A percentile compares a stretch with the other conserved stretches of the same genome.
These are phyloP conservation scores for Jasminum sambac DNA, from an alignment of 257 asterid genomes.

Conservation along the genomic window DNA sequence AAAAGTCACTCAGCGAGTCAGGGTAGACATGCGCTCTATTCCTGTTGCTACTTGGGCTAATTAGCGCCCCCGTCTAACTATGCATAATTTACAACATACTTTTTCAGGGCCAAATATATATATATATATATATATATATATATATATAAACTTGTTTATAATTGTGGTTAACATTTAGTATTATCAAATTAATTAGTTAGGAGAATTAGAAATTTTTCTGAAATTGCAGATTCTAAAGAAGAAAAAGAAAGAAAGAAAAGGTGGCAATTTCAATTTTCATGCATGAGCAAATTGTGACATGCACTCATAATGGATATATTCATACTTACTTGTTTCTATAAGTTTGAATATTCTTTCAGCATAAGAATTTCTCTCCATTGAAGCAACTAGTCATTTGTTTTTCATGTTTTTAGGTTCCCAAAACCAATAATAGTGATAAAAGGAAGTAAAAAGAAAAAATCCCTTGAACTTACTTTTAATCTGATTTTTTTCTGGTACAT, in stretches of 20 bases:
- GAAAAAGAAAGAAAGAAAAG: neutral
- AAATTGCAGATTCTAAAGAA: neutral
- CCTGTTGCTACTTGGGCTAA: too few species aligned
- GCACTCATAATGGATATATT: constrained; percentile 3
- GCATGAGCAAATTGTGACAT: neutral
- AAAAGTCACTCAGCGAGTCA: too few species aligned
- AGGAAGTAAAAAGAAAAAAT: neutral
- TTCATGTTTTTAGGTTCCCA: neutral
- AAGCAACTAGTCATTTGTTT: neutral
- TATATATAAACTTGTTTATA: too few species aligned
- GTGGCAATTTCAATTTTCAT: neutral
- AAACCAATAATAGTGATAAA: neutral
- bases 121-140: too few species aligned
- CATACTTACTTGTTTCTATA: neutral
- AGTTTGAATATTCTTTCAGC: neutral
- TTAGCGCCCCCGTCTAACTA: too few species aligned
- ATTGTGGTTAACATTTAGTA: neutral
- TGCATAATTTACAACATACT: too few species aligned
- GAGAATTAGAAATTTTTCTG: neutral
- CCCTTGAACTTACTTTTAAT: neutral
- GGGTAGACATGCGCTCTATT: too few species aligned
- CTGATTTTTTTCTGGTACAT: too few species aligned
- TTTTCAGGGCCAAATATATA: too few species aligned
- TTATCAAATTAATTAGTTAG: too few species aligned
- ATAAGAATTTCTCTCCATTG: neutral